Conservation (phyloP, 305 asterid genomes). For the Fraxinus velutina region DNA sequence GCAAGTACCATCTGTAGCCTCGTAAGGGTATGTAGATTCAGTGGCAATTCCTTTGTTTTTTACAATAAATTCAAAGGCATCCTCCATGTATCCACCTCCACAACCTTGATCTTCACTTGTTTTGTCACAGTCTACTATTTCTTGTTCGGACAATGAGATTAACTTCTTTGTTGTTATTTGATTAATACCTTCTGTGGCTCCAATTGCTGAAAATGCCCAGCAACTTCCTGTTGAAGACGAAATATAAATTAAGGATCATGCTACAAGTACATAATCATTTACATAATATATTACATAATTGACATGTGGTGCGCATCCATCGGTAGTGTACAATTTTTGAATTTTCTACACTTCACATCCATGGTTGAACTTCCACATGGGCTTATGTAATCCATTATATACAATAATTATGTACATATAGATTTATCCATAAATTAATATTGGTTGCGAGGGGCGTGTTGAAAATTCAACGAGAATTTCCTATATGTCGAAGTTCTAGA, state of each 20-base stretch:
- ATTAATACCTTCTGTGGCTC: conserved; percentile 55
- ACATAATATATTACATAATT: too few relatives aligned
- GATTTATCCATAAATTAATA: neutral
- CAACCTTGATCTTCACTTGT: conserved; percentile 54
- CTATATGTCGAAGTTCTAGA: neutral
- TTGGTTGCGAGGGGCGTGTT: neutral
- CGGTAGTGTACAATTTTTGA: too few relatives aligned
- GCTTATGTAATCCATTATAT: too few relatives aligned
- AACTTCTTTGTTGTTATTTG: conserved; percentile 41
- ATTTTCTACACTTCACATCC: too few relatives aligned
- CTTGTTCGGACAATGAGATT: conserved; percentile 54
- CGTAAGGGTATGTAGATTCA: conserved; percentile 50
- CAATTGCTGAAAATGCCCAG: conserved; percentile 64
- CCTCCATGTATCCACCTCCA: conserved; percentile 47
- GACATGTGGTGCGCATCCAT: too few relatives aligned
- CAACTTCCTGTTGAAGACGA: conserved; percentile 40
- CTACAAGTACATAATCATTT: too few relatives aligned
- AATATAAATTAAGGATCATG: neutral
- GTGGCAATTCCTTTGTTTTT: conserved; percentile 50
- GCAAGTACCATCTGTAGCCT: conserved; percentile 45
- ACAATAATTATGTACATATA: too few relatives aligned
- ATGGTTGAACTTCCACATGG: too few relatives aligned
- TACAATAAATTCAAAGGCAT: conserved; percentile 41
- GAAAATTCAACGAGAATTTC: neutral
- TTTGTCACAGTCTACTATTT: conserved; percentile 53